These are phyloP conservation scores for Zasmidium cellare DNA, from an alignment of 2,329 filamentous ascomycete species.

Conservation along the genomic window DNA sequence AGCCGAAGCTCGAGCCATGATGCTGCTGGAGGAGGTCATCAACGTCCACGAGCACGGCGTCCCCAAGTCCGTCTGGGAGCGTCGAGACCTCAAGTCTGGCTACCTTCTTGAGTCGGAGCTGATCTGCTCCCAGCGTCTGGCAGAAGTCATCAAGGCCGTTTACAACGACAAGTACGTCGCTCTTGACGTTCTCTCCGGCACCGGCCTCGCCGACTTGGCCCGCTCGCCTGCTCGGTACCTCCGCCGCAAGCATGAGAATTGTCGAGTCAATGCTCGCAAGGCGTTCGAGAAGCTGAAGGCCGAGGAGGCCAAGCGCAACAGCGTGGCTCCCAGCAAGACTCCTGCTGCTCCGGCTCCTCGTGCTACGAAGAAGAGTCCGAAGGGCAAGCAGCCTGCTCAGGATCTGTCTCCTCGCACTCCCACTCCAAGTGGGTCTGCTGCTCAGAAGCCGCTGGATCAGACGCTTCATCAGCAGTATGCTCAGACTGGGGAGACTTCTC, in stretches of 20 bases:
- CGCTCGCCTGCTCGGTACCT: conserved; percentile 13
- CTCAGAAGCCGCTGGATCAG: no score
- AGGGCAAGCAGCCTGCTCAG: background rate
- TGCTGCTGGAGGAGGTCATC: conserved; percentile 14
- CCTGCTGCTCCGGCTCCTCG: background rate
- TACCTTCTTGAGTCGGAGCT: conserved; percentile 10
- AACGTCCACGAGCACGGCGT: conserved; percentile 13
- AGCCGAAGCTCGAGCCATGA: conserved; percentile 16
- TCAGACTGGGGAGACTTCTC: no score
- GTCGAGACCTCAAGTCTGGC: conserved; percentile 9
- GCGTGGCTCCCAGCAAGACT: background rate
- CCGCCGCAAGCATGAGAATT: conserved; percentile 16
- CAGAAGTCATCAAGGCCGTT: conserved; percentile 9
- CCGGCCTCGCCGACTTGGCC: conserved; percentile 2
- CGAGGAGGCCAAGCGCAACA: background rate
- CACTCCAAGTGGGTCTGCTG: background rate
- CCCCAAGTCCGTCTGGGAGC: conserved; percentile 5
- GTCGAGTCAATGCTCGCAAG: conserved; percentile 19
- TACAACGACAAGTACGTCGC: conserved; percentile 18
- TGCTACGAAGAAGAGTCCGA: background rate
- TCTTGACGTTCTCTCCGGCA: conserved; percentile 13
- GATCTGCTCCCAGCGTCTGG: conserved; percentile 12
- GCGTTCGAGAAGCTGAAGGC: conserved; percentile 8
- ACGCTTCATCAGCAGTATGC: no score
- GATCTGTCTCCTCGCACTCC: background rate